These are phyloP conservation scores for Haplosporangium sp. DNA, from an alignment of 371 early-diverging fungal genomes.

Conservation along the genomic window DNA sequence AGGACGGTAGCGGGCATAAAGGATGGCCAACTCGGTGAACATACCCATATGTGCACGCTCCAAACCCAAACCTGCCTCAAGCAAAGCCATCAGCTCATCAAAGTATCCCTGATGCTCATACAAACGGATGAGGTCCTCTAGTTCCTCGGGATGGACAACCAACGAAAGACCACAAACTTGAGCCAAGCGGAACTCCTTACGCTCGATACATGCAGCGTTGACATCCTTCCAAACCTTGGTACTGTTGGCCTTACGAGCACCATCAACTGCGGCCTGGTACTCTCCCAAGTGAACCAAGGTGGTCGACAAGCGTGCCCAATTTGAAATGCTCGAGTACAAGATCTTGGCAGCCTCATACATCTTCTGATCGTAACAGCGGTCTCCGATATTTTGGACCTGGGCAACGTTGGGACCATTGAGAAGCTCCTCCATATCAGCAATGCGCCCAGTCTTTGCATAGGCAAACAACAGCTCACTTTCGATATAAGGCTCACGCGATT, in stretches of 20 bases:
- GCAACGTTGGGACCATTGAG: slow-evolving; percentile 94
- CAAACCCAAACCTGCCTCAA: slow-evolving; percentile 93
- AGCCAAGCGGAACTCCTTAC: slow-evolving; percentile 94
- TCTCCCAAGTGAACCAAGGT: slow-evolving; percentile 95
- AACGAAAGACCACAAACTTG: slow-evolving; percentile 97
- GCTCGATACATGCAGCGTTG: slow-evolving; percentile 92
- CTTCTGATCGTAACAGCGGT: slow-evolving; percentile 93
- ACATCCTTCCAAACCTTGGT: slow-evolving; percentile 98
- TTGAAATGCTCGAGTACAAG: slow-evolving; percentile 92
- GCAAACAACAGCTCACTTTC: slow-evolving; percentile 96
- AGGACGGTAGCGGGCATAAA: slow-evolving; percentile 95
- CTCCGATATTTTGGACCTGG: slow-evolving; percentile 92
- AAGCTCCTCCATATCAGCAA: slow-evolving; percentile 94
- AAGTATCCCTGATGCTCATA: slow-evolving; percentile 93
- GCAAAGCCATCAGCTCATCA: slow-evolving; percentile 88
- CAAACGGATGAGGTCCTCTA: slow-evolving; percentile 85
- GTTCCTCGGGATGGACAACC: slow-evolving; percentile 97
- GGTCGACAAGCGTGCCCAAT: slow-evolving; percentile 95
- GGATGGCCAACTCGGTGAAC: slow-evolving; percentile 97
- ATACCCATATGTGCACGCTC: slow-evolving; percentile 99
- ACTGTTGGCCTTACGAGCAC: slow-evolving; percentile 97
- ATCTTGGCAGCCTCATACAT: slow-evolving; percentile 95
- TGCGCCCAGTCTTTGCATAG: slow-evolving; percentile 92
- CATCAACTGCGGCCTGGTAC: slow-evolving; percentile 96
- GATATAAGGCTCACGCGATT: slow-evolving; percentile 91